These are phyloP conservation scores for Peronosclerospora sorghi DNA, from an alignment of 352 stramenopile genomes.

Conservation along the genomic window DNA sequence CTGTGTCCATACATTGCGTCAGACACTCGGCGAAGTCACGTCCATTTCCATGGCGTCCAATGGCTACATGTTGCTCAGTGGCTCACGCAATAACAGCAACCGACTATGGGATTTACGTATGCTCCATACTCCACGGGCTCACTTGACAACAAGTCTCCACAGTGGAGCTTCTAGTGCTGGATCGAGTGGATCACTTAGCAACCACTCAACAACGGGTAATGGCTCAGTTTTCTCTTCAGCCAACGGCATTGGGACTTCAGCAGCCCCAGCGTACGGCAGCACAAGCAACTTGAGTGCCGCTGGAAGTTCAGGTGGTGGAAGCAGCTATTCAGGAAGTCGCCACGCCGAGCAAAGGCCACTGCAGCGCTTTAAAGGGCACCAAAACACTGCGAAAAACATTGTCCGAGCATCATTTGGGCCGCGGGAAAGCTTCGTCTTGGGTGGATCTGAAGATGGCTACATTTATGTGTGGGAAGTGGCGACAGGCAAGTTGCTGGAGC, in stretches of 20 bases:
- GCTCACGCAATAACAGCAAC: constrained; percentile 84
- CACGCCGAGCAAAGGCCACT: constrained; percentile 53
- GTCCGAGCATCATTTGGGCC: constrained; percentile 77
- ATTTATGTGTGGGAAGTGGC: constrained; percentile 85
- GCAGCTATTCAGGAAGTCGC: constrained; percentile 16
- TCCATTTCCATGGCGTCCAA: constrained; percentile 78
- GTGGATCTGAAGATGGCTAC: constrained; percentile 73
- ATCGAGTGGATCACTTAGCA: constrained; percentile 20
- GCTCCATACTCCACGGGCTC: constrained; percentile 57
- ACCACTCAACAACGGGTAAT: constrained; percentile 9
- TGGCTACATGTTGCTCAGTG: constrained; percentile 67
- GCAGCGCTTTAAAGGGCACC: constrained; percentile 83
- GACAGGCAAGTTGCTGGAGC: constrained; percentile 76
- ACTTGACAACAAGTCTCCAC: constrained; percentile 30
- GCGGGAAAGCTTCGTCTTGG: constrained; percentile 77
- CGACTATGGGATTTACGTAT: constrained; percentile 83
- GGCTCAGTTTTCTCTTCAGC: constrained; percentile 8
- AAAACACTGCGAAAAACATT: constrained; percentile 86
- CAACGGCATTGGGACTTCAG: constrained; percentile 13
- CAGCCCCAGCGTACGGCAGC: constrained; percentile 11
- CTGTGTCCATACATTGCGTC: constrained; percentile 75
- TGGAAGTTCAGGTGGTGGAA: constrained; percentile 13
- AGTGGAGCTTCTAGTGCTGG: constrained; percentile 15
- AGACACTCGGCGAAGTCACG: constrained; percentile 80
- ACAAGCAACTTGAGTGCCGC: constrained; percentile 17